A percentile compares a stretch with the other conserved stretches of the same genome.
These are phyloP conservation scores for Paratinospora sagittata DNA, from an alignment of 164 flowering plant genomes.

Conservation along the genomic window DNA sequence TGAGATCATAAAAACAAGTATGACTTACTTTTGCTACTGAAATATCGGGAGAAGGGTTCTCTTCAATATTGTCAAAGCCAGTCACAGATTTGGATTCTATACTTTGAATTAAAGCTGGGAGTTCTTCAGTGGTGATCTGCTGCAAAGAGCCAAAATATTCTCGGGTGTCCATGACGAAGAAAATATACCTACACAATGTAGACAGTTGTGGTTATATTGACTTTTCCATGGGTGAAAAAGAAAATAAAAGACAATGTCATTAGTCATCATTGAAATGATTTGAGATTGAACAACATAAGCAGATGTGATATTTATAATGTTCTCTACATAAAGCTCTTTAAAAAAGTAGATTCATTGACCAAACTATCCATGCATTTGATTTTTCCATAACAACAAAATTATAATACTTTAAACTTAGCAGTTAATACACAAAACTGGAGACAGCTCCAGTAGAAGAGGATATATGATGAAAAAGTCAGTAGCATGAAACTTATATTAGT, in stretches of 20 bases:
- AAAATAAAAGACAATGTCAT: neutral
- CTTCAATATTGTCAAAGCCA: constrained; percentile 35
- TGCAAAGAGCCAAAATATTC: constrained; percentile 12
- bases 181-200: constrained; percentile 8
- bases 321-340: neutral
- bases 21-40: constrained; percentile 12
- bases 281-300: neutral
- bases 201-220: neutral
- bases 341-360: neutral
- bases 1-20: too few relatives aligned
- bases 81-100: constrained; percentile 29
- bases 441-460: neutral
- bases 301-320: neutral
- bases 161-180: constrained; percentile 25
- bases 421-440: neutral
- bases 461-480: neutral
- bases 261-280: neutral
- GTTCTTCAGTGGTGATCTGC: constrained; percentile 21
- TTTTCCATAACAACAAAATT: neutral
- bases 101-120: constrained; percentile 34
- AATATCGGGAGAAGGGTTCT: constrained; percentile 10
- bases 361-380: neutral
- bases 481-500: neutral
- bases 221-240: neutral
- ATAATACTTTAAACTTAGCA: neutral